Evolutionary conservation across 345 rosid species (phyloP).

Genomic region (Microthlaspi erraticum): DNA sequence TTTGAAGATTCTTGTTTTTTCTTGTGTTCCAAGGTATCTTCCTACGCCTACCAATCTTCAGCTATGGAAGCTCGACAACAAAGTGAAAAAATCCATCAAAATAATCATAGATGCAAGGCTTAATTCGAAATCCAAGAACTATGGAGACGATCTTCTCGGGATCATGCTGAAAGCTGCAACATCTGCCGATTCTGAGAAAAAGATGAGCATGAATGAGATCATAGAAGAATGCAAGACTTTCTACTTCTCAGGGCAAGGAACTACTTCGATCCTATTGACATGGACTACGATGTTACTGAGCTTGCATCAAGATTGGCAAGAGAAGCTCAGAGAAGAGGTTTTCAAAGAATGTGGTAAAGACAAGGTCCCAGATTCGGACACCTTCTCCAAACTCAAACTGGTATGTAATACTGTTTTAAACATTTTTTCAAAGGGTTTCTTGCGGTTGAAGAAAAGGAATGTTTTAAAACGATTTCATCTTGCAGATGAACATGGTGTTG

Average conservation of each 20-base stretch:
- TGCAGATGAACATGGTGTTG: constrained; percentile 22
- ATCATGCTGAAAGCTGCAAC: constrained; percentile 11
- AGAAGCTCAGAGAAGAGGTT: constrained; percentile 19
- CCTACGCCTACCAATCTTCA: constrained; percentile 14
- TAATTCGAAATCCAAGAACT: background rate
- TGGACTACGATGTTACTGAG: background rate
- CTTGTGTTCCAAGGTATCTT: constrained; percentile 2
- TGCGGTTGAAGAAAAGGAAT: background rate
- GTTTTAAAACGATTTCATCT: background rate
- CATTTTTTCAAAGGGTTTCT: background rate
- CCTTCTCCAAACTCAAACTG: constrained; percentile 16
- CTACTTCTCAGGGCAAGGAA: constrained; percentile 18
- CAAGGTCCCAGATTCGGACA: background rate
- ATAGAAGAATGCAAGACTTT: constrained; percentile 12
- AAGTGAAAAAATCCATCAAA: constrained; percentile 11
- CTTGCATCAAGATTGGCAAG: constrained; percentile 21
- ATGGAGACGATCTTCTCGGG: constrained; percentile 22
- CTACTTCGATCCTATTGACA: background rate
- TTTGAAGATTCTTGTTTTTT: background rate
- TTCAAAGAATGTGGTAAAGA: constrained; percentile 15
- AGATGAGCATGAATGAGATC: constrained; percentile 2
- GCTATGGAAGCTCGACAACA: constrained; percentile 19
- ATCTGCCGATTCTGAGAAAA: constrained; percentile 3
- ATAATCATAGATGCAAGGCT: constrained; percentile 19
- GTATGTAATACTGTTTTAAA: background rate